Conservation (phyloP, 345 rosid species). For the Eucalyptus cloeziana region DNA sequence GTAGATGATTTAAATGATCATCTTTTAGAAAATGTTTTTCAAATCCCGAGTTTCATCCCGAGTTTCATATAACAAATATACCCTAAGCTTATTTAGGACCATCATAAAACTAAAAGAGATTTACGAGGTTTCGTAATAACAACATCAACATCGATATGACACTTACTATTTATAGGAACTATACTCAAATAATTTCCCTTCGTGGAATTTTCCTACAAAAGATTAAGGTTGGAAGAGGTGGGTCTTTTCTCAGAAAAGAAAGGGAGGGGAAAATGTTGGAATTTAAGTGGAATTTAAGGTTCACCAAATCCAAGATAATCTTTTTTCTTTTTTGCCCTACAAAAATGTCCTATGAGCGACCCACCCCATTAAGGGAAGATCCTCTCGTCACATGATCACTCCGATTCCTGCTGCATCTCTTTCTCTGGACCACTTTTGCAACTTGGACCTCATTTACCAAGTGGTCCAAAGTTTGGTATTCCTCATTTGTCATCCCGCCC, state of each 20-base stretch:
- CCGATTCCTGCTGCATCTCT: neutral
- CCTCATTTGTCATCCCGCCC: neutral
- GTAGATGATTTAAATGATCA: too few species aligned
- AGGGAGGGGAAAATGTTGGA: neutral
- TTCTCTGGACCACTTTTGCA: neutral
- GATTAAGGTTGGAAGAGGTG: neutral
- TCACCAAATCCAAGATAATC: neutral
- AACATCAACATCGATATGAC: neutral
- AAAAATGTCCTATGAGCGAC: neutral
- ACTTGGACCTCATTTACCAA: neutral
- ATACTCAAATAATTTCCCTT: neutral
- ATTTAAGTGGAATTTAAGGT: neutral
- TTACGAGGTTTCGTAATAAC: neutral
- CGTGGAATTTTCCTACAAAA: neutral
- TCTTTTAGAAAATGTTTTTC: too few species aligned
- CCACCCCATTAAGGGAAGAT: neutral
- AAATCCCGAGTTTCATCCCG: too few species aligned
- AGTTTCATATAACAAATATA: too few species aligned
- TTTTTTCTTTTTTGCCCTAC: neutral
- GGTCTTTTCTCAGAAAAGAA: neutral
- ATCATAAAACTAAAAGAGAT: neutral
- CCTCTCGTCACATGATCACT: neutral
- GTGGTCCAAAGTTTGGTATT: neutral
- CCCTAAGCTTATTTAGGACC: neutral
- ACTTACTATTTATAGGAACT: neutral